Conservation (phyloP, 2,329 filamentous ascomycete species). For the Cordyceps pruinosa region DNA sequence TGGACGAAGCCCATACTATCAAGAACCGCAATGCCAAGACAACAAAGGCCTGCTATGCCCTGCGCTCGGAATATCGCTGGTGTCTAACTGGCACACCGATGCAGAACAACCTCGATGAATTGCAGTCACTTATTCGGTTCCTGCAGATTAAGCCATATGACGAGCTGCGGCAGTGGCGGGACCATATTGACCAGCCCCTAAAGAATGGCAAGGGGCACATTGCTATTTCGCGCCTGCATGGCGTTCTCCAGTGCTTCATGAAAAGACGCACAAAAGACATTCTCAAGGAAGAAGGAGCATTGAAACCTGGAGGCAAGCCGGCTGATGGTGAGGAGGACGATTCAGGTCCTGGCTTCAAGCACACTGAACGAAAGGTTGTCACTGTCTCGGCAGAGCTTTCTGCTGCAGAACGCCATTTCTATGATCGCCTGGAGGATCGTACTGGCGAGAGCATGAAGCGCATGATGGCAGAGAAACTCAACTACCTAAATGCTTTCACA, state of each 20-base stretch:
- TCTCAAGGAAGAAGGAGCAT: conserved; percentile 77
- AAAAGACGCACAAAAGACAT: conserved; percentile 97
- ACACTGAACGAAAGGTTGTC: conserved; percentile 84
- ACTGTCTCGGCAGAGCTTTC: conserved; percentile 73
- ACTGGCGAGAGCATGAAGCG: conserved; percentile 80
- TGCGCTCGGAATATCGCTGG: conserved; percentile 86
- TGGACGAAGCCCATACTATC: conserved; percentile 96
- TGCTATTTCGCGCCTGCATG: conserved; percentile 79
- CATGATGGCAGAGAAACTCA: conserved; percentile 79
- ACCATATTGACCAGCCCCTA: conserved; percentile 82
- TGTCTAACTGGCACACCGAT: conserved; percentile 94
- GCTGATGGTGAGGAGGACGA: conserved; percentile 37
- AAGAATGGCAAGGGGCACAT: conserved; percentile 84
- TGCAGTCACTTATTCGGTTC: conserved; percentile 90
- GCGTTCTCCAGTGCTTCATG: conserved; percentile 89
- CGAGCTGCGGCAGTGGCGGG: conserved; percentile 79
- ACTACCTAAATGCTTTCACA: conserved; percentile 90
- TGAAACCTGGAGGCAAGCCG: conserved; percentile 67
- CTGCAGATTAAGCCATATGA: conserved; percentile 88
- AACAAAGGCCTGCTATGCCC: conserved; percentile 82
- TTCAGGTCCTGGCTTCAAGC: conserved; percentile 68
- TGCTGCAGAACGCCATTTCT: conserved; percentile 75
- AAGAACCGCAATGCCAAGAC: conserved; percentile 97
- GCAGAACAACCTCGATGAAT: conserved; percentile 96
- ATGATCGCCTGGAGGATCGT: conserved; percentile 72